Base-by-base conservation (phyloP, 768 basidiomycete genomes). In the Pulveroboletus ravenelii region DNA sequence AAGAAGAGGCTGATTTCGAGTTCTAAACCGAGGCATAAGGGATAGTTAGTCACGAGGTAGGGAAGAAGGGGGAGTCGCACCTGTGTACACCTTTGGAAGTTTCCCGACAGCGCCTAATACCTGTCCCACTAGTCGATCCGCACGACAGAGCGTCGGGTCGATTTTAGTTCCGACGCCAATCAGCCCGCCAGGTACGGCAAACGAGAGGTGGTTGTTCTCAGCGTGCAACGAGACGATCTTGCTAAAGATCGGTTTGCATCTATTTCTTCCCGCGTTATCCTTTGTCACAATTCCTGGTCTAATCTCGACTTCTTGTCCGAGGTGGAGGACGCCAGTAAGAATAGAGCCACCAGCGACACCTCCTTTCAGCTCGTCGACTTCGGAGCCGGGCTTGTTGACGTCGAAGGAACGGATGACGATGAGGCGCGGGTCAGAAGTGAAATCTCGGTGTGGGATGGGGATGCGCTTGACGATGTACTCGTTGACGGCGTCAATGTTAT, bases 361-460 rank as follows among this genome's bases (percentile, higher is more conserved):
- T 51, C 95, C 95, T 72, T 97, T 95, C 53, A 98, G 79, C 38
- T 99, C 96, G 59, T 95, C 88, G 4, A 98, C 93, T 64, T 93
- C 93, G 4, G 94, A 84, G 65, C 95, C 96, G 10, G 96, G 96
- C 71, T 96, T 97, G 80, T 99, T 99, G 68, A 99, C 95, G 68
- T 99, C 96, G 72, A 98, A 99, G 17, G 93, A 96, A 58, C 95
- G 92, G 70, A 99, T 99, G 67, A 98, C 94, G 66, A 98, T 98
- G 58, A 99, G 85, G 31, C 87, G 84, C 0, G 96, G 93, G 54
- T 89, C 84, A 27, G 92, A 86, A 31, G 83, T 78, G 71, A 98
- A 99, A 76, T 98, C 89, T 51, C 95, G 90, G 32, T 85, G 73
- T 41, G 95, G 96, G 43, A 98, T 89, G 15, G 96, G 93, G 61